These are phyloP conservation scores for Diaporthe sp. DNA, from an alignment of 2,329 filamentous ascomycete species.

Conservation along the genomic window DNA sequence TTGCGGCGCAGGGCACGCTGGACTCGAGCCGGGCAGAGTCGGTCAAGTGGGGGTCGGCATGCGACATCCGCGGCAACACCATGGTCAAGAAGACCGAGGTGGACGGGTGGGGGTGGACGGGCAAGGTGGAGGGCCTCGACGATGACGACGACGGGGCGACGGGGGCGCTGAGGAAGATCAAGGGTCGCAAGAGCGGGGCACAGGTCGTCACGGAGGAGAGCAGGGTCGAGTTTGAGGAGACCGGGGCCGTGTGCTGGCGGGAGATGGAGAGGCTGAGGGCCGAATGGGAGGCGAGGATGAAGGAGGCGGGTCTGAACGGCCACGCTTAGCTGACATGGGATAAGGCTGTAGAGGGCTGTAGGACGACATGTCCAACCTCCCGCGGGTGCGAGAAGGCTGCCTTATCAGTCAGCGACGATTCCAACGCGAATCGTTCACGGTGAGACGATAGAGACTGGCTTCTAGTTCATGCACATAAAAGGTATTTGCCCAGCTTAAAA, in stretches of 20 bases:
- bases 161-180: slow-evolving; percentile 64
- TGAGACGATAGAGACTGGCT: background rate
- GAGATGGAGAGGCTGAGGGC: slow-evolving; percentile 79
- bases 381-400: background rate
- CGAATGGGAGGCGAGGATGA: slow-evolving; percentile 71
- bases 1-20: slow-evolving; percentile 75
- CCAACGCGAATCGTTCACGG: background rate
- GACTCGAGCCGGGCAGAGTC: slow-evolving; percentile 68
- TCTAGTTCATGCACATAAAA: background rate
- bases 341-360: background rate
- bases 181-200: slow-evolving; percentile 71
- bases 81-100: slow-evolving; percentile 84
- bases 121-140: slow-evolving; percentile 65
- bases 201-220: slow-evolving; percentile 72
- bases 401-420: no score
- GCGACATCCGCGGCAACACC: slow-evolving; percentile 68
- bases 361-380: background rate
- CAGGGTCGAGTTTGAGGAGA: slow-evolving; percentile 71
- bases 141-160: slow-evolving; percentile 54
- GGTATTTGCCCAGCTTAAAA: background rate
- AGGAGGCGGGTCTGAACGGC: background rate
- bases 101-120: slow-evolving; percentile 85
- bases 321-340: background rate
- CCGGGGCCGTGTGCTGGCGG: slow-evolving; percentile 74
- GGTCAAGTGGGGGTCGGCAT: slow-evolving; percentile 88